Base-by-base conservation (phyloP, 352 stramenopile genomes). In the Aphanomyces astaci region DNA sequence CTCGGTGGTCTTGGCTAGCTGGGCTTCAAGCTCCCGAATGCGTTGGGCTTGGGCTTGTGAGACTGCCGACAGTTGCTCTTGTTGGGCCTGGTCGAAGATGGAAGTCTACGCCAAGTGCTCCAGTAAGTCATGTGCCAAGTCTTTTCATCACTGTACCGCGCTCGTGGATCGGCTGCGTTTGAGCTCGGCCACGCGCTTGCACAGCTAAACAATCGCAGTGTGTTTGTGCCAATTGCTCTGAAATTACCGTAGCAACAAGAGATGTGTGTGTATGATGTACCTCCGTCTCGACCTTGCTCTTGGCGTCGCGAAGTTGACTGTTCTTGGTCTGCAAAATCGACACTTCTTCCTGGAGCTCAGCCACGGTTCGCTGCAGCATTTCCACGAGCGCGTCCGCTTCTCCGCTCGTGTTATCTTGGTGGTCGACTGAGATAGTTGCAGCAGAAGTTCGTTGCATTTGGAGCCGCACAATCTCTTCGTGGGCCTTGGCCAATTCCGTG, bases 281-380 rank as follows among this genome's bases (percentile, higher is more conserved):
- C 54, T 63, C 54, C 13, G 30, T 30, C 25, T 63, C 54, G 54
- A 48, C 54, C 28, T 63, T 63, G 54, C 30, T 24, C 31, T 63
- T 63, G 54, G 30, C 54, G 28, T 63, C 54, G 2, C 54, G 28
- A 2, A 63, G 54, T 15, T 49, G 30, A n/a, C 27, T 63, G 54
- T 63, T 63, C 33, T 63, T 63, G 31, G 31, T 49, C 54, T 63
- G 54, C 30, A 63, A 19, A 5, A 1, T 3, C 1, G 54, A 28
- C 11, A 63, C 31, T 5, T 63, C 54, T 15, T 63, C 54, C 15
- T 48, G 54, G 2, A 63, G 17, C 36, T 63, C 54, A 2, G 46
- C 30, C 15, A 63, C 15, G 24, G 46, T 63, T n/a, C 54, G 30
- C 31, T 48, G 54, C 17, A 63, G 27, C 54, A 63, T 63, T 13